A percentile compares a stretch with the other conserved stretches of the same genome.
Conservation (phyloP, 257 asterid species). For the Schizonepeta tenuifolia region DNA sequence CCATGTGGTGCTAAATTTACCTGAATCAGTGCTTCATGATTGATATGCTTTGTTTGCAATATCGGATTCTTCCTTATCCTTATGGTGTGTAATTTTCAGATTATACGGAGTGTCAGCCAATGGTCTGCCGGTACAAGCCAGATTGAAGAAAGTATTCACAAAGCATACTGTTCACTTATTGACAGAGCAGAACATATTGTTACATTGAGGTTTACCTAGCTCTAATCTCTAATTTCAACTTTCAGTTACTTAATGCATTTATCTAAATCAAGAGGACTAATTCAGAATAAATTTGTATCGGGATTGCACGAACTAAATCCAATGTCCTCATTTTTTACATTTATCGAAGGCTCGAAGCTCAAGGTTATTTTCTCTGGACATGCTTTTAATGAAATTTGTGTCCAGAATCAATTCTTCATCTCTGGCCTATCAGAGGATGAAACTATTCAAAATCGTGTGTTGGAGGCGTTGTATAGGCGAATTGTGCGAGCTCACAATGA, state of each 20-base stretch:
- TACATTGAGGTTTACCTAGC: conserved; percentile 75
- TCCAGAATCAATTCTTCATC: conserved; percentile 97
- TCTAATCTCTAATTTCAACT: conserved; percentile 11
- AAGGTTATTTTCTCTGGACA: conserved; percentile 40
- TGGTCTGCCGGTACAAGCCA: conserved; percentile 99
- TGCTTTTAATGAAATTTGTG: conserved; percentile 33
- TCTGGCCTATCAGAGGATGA: conserved; percentile 95
- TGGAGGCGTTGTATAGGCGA: conserved; percentile 78
- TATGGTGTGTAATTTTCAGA: conserved; percentile 53
- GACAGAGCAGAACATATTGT: conserved; percentile 90
- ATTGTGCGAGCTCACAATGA: conserved; percentile 85
- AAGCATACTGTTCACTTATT: conserved; percentile 86
- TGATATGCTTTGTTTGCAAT: conserved; percentile 27
- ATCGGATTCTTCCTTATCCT: conserved; percentile 29
- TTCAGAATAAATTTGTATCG: conserved; percentile 20
- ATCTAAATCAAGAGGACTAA: neutral
- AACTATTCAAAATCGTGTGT: conserved; percentile 79
- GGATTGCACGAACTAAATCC: neutral
- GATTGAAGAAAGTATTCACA: conserved; percentile 90
- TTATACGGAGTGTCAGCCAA: conserved; percentile 91
- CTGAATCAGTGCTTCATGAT: conserved; percentile 20
- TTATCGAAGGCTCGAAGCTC: conserved; percentile 1
- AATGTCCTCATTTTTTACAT: conserved; percentile 18
- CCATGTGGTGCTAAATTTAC: conserved; percentile 19
- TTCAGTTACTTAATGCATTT: conserved; percentile 10